Percentiles rank a stretch among this genome's conserved stretches.
These are phyloP conservation scores for Penicillium sp. DNA, from an alignment of 2,329 filamentous ascomycete species.

Conservation along the genomic window DNA sequence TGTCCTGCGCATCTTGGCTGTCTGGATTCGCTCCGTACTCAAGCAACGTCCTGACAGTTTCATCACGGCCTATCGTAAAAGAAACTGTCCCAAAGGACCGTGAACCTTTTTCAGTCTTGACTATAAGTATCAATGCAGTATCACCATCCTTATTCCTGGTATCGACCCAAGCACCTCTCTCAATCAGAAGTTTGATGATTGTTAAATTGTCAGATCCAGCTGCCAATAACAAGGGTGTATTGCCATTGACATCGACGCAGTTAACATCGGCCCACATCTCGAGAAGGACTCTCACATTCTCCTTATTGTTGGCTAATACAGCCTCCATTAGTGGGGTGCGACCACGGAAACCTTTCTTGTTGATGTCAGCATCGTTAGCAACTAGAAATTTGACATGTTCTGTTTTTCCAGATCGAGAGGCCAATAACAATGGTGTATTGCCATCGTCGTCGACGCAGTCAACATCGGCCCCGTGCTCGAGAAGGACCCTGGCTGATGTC, in stretches of 20 bases:
- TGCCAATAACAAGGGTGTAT: neutral
- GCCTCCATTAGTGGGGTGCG: neutral
- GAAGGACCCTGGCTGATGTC: neutral
- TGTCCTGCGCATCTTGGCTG: too few species aligned
- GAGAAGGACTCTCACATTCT: neutral
- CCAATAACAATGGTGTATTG: too few species aligned
- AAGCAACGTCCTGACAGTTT: neutral
- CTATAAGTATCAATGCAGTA: too few species aligned
- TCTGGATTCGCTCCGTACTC: neutral
- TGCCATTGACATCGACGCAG: neutral
- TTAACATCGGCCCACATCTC: neutral
- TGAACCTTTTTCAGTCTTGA: too few species aligned
- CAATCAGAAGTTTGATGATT: neutral
- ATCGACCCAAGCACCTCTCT: neutral
- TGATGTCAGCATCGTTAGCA: neutral
- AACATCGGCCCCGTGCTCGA: neutral
- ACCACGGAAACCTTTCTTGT: neutral
- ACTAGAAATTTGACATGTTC: neutral
- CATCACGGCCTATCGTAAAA: neutral
- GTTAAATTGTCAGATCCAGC: neutral
- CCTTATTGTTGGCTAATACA: too few species aligned
- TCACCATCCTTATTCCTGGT: too few species aligned
- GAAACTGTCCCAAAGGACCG: too few species aligned
- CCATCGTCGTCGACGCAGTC: too few species aligned
- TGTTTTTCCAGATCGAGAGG: too few species aligned